These are phyloP conservation scores for Elongisporangium senticosum DNA, from an alignment of 352 stramenopile genomes.

Conservation along the genomic window DNA sequence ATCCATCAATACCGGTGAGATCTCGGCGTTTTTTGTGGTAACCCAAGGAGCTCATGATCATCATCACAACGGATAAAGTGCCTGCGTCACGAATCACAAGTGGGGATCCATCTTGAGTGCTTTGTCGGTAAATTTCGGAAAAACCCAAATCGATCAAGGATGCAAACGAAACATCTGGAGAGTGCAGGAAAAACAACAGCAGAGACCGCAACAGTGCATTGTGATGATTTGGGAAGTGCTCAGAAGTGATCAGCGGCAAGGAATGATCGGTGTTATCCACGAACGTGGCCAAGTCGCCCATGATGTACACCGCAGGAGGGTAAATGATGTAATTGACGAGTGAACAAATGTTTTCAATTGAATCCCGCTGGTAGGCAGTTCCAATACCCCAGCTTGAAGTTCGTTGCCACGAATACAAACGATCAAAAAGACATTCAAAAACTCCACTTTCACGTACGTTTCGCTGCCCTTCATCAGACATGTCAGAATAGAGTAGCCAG, in stretches of 20 bases:
- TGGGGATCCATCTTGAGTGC: constrained; percentile 39
- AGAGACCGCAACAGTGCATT: constrained; percentile 82
- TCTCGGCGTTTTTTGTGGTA: constrained; percentile 85
- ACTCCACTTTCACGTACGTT: constrained; percentile 65
- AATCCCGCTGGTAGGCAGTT: constrained; percentile 79
- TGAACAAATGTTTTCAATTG: constrained; percentile 83
- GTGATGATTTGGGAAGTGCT: constrained; percentile 70
- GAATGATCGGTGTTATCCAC: constrained; percentile 81
- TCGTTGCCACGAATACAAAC: constrained; percentile 75
- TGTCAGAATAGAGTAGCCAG: constrained; percentile 82
- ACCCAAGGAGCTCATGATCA: constrained; percentile 76
- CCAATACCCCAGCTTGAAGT: constrained; percentile 81
- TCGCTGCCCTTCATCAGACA: constrained; percentile 54
- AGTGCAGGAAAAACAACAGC: constrained; percentile 54
- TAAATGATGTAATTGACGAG: constrained; percentile 86
- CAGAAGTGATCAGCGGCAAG: constrained; percentile 78
- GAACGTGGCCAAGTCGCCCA: constrained; percentile 79
- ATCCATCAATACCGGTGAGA: constrained; percentile 55
- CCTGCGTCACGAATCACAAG: constrained; percentile 74
- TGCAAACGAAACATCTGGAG: constrained; percentile 63
- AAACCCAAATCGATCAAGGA: constrained; percentile 78
- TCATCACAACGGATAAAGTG: constrained; percentile 83
- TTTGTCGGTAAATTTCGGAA: constrained; percentile 69
- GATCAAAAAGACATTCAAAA: constrained; percentile 72
- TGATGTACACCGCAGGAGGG: constrained; percentile 80